Conservation (phyloP, 371 early-diverging fungal species). For the Mucor circinelloides region DNA sequence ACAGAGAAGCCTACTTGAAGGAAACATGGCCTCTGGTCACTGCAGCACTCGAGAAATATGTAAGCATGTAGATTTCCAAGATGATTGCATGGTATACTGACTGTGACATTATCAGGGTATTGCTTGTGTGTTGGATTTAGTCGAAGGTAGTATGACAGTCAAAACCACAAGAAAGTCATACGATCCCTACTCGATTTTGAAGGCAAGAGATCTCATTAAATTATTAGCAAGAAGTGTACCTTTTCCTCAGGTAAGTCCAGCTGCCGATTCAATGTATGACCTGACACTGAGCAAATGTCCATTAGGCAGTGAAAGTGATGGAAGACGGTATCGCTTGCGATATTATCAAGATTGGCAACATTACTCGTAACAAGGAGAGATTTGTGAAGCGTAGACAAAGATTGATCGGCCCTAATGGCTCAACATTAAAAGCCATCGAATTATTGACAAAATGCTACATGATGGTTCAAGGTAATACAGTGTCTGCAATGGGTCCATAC, state of each 20-base stretch:
- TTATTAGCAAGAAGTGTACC: slow-evolving; percentile 96
- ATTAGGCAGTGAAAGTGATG: slow-evolving; percentile 83
- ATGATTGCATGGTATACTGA: neutral
- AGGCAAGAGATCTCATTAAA: slow-evolving; percentile 97
- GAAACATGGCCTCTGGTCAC: slow-evolving; percentile 96
- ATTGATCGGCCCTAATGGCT: slow-evolving; percentile 96
- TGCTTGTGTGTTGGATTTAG: slow-evolving; percentile 90
- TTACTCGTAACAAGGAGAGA: slow-evolving; percentile 94
- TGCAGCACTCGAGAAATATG: slow-evolving; percentile 81
- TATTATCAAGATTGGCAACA: slow-evolving; percentile 96
- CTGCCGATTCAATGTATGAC: neutral
- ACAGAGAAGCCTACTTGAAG: slow-evolving; percentile 94
- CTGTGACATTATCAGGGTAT: slow-evolving; percentile 69
- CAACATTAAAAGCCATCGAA: slow-evolving; percentile 98
- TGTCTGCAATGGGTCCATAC: slow-evolving; percentile 93
- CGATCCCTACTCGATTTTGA: slow-evolving; percentile 97
- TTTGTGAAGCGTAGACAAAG: slow-evolving; percentile 98
- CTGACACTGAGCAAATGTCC: neutral
- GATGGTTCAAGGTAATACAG: slow-evolving; percentile 98
- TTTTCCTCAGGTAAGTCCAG: slow-evolving; percentile 77
- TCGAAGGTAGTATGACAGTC: slow-evolving; percentile 98
- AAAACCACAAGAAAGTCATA: slow-evolving; percentile 96
- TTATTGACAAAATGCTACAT: slow-evolving; percentile 96
- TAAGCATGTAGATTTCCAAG: slow-evolving; percentile 27
- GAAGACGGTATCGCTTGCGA: slow-evolving; percentile 96